Evolutionary conservation across 1,284 basidiomycete species (phyloP).

Genomic region (Chiua sp.): DNA sequence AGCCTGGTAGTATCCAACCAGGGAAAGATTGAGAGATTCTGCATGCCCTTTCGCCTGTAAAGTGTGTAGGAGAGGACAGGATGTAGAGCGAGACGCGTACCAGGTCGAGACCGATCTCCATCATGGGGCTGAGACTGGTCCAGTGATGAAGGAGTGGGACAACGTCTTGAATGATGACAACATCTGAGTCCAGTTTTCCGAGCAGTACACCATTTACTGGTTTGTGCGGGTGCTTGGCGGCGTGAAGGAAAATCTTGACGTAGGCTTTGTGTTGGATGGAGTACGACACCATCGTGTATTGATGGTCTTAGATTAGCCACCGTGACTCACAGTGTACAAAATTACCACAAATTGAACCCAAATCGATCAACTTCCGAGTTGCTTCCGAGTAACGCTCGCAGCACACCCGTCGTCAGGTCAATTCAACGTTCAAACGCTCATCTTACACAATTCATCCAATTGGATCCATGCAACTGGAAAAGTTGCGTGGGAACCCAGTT

Average conservation of each 20-base stretch:
- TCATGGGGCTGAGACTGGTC: constrained; percentile 79
- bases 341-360: too few relatives aligned
- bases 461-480: too few relatives aligned
- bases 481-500: background rate
- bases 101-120: constrained; percentile 79
- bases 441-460: too few relatives aligned
- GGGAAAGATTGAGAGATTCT: constrained; percentile 47
- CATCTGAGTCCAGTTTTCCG: constrained; percentile 46
- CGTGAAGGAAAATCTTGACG: constrained; percentile 71
- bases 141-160: constrained; percentile 81
- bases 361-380: too few relatives aligned
- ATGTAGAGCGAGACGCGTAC: constrained; percentile 45
- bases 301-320: too few relatives aligned
- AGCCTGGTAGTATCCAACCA: constrained; percentile 79
- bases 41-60: constrained; percentile 62
- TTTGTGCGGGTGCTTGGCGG: constrained; percentile 73
- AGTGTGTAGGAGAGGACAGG: constrained; percentile 2
- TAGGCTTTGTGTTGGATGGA: constrained; percentile 61
- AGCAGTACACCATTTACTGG: constrained; percentile 72
- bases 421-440: too few relatives aligned
- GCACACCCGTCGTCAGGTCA: too few relatives aligned
- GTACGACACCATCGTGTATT: constrained; percentile 46
- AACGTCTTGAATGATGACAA: constrained; percentile 60
- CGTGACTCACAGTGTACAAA: too few relatives aligned
- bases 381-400: too few relatives aligned